Evolutionary conservation across 768 basidiomycete genomes (phyloP).

Genomic region (Kwoniella mangroviensis): DNA sequence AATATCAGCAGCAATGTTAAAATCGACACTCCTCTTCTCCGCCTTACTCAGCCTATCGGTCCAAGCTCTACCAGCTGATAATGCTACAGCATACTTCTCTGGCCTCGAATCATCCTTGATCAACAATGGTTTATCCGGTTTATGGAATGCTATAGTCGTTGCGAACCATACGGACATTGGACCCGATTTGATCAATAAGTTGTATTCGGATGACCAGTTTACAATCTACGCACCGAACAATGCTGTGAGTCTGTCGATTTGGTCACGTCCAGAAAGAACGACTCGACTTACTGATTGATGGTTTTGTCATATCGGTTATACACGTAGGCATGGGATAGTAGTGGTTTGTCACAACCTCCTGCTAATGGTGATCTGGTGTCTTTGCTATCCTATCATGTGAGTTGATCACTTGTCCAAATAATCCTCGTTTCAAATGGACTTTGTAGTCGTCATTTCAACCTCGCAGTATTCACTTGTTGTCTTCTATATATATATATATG

Average conservation of each 20-base stretch:
- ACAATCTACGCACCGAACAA: constrained; percentile 37
- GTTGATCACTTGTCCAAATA: neutral
- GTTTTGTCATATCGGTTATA: neutral
- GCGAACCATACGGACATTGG: constrained; percentile 14
- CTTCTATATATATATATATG: neutral
- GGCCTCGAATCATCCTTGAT: constrained; percentile 10
- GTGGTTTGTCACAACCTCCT: constrained; percentile 12
- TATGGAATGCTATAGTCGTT: constrained; percentile 17
- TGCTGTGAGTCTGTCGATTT: constrained; percentile 20
- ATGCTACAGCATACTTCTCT: constrained; percentile 14
- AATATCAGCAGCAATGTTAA: neutral
- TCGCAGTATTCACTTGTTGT: neutral
- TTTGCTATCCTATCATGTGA: constrained; percentile 37
- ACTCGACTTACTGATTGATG: neutral
- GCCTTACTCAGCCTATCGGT: neutral
- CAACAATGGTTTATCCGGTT: constrained; percentile 11
- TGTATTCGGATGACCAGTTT: constrained; percentile 30
- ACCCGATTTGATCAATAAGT: constrained; percentile 16
- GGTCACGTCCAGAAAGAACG: no score
- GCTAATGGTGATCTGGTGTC: constrained; percentile 25
- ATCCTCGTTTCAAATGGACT: neutral
- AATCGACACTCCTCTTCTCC: neutral
- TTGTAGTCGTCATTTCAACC: neutral
- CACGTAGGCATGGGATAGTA: constrained; percentile 24
- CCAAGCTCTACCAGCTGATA: constrained; percentile 11